A percentile compares a stretch with the other conserved stretches of the same genome.
These are phyloP conservation scores for Acanthamoeba healyi DNA, from an alignment of 208 protist species.

Conservation along the genomic window DNA sequence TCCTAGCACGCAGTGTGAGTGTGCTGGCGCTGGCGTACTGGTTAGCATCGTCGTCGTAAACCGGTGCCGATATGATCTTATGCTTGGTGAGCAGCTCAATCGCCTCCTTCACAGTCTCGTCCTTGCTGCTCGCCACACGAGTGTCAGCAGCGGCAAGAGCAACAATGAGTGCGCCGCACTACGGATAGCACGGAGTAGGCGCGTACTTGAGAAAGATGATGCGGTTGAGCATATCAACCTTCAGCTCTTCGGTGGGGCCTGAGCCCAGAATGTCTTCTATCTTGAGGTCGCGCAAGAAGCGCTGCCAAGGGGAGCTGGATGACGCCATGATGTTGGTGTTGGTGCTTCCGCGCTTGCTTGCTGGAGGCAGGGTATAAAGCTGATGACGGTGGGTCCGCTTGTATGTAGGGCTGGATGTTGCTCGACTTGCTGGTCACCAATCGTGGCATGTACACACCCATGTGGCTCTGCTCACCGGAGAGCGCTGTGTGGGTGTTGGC, in stretches of 20 bases:
- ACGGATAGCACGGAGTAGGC: no score
- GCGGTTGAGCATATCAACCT: constrained; percentile 49
- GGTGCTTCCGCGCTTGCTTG: no score
- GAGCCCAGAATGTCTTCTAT: constrained; percentile 44
- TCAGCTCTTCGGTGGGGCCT: constrained; percentile 56
- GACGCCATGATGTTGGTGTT: background rate
- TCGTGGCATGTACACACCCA: no score
- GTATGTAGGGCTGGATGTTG: no score
- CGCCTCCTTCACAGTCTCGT: constrained; percentile 59
- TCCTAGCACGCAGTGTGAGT: no score
- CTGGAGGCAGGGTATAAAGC: no score
- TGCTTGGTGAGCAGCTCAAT: constrained; percentile 29
- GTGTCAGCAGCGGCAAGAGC: background rate
- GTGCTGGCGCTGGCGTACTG: background rate
- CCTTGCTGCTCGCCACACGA: background rate
- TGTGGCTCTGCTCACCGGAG: no score
- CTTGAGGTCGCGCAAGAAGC: constrained; percentile 46
- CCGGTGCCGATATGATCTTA: constrained; percentile 28
- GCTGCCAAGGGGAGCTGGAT: constrained; percentile 3
- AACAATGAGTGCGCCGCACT: no score
- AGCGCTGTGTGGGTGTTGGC: no score
- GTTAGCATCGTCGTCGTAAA: constrained; percentile 56
- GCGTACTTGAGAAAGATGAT: constrained; percentile 52
- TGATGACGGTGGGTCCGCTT: no score
- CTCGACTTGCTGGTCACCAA: no score